Base-by-base conservation (phyloP, 1,139 yeast species). In the Suhomyces maxii region DNA sequence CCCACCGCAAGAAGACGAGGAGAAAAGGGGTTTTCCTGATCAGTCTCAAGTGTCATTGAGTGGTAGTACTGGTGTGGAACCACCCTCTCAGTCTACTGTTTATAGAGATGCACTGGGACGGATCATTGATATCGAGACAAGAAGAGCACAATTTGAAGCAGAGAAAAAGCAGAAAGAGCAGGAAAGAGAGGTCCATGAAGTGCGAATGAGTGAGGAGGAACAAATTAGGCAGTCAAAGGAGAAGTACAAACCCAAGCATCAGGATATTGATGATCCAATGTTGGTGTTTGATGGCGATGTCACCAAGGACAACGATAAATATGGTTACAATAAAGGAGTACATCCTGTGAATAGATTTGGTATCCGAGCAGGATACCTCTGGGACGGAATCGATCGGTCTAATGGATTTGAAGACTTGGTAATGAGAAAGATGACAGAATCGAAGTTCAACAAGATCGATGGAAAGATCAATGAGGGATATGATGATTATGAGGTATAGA, bases 371-470 rank as follows among this genome's bases (percentile, higher is more conserved):
- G 97, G 98, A 0, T 72, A 74, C 53, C 71, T 89, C 47, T 91
- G 98, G 98, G 98, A 91, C 62, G 98, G 98, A 0, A 84, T 90
- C 0, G 95, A 89, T 64, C 70, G 98, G 49, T 82, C 95, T 0
- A 91, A 86, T 60, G 97, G 97, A n/a, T 91, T 87, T 65, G 98
- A 91, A 60, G 71, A 69, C 41, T 69, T 76, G 50, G 77, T 87
- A 73, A 74, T 88, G 58, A 71, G 77, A 35, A 79, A 76, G 51
- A 79, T 80, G 46, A 75, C 71, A 31, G 85, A 83, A 43, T 47
- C 57, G 8, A 70, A 73, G 50, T 68, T 71, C 48, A 57, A 60
- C 46, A 64, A 60, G 42, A 46, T 58, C 34, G 61, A 58, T 23
- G 46, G 50, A 5, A 47, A 48, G 38, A 51, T 55, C 30, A 57